phyloP scores from a whole-genome alignment of 352 stramenopile species.

The Globisporangium heterothallicum region DNA sequence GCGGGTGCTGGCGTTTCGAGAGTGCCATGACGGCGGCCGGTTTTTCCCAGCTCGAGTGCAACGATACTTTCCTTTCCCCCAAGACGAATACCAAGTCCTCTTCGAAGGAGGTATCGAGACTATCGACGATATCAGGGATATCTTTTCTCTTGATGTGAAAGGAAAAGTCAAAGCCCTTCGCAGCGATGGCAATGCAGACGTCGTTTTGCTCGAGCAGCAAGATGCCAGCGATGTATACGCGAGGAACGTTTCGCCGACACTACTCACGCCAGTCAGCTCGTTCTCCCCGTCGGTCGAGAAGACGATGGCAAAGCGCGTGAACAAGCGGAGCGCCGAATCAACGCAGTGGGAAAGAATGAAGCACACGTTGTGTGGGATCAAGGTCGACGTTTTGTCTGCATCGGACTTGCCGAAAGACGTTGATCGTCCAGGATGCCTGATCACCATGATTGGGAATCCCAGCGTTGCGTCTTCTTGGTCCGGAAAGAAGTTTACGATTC shows the following conservation, averaged over 20 bases:
- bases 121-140: slow-evolving; percentile 50
- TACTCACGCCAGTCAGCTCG: slow-evolving; percentile 41
- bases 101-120: slow-evolving; percentile 56
- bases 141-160: slow-evolving; percentile 55
- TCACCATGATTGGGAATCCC: slow-evolving; percentile 45
- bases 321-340: slow-evolving; percentile 14
- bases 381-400: slow-evolving; percentile 39
- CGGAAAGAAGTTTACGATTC: slow-evolving; percentile 9
- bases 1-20: slow-evolving; percentile 59
- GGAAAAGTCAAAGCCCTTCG: slow-evolving; percentile 45
- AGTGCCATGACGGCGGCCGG: slow-evolving; percentile 41
- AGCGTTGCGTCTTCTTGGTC: slow-evolving; percentile 1
- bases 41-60: slow-evolving; percentile 55
- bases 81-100: slow-evolving; percentile 41
- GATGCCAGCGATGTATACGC: slow-evolving; percentile 14
- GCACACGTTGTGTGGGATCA: slow-evolving; percentile 35
- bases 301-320: slow-evolving; percentile 32
- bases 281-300: slow-evolving; percentile 31
- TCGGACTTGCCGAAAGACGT: slow-evolving; percentile 32
- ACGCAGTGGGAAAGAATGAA: slow-evolving; percentile 24
- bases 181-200: slow-evolving; percentile 48
- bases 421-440: slow-evolving; percentile 25
- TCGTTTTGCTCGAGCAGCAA: slow-evolving; percentile 23
- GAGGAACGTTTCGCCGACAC: slow-evolving; percentile 16
- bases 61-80: slow-evolving; percentile 42